Evolutionary conservation across 352 stramenopile genomes (phyloP).

Genomic region (Globisporangium okanoganense): DNA sequence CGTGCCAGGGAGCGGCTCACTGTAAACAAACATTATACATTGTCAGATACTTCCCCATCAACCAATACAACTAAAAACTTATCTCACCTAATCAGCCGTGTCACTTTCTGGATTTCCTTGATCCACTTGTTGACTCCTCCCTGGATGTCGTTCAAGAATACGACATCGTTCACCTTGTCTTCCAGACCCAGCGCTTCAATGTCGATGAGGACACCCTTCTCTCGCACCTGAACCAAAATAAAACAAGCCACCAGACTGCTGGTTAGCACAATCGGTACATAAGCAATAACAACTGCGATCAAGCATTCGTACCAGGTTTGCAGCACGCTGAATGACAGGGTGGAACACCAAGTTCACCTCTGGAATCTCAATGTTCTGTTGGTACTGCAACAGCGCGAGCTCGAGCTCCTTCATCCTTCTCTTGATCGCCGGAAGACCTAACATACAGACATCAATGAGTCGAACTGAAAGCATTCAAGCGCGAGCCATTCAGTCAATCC

Average conservation of each 20-base stretch:
- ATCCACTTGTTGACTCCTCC: conserved; percentile 93
- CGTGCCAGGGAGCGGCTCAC: conserved; percentile 81
- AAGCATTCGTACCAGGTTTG: conserved; percentile 30
- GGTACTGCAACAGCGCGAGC: conserved; percentile 91
- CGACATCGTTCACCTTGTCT: conserved; percentile 80
- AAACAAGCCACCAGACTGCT: neutral
- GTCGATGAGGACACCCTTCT: conserved; percentile 76
- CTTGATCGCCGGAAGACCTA: conserved; percentile 79
- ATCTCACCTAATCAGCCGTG: conserved; percentile 66
- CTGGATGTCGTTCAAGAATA: conserved; percentile 86
- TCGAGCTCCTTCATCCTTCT: conserved; percentile 93
- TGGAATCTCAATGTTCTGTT: conserved; percentile 94
- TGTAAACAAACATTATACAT: conserved; percentile 9
- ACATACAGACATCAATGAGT: conserved; percentile 18
- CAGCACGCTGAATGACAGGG: conserved; percentile 80
- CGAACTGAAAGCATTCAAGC: neutral
- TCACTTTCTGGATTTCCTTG: conserved; percentile 95
- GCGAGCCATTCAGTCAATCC: neutral
- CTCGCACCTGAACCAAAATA: conserved; percentile 35
- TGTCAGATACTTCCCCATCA: neutral
- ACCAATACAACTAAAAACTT: neutral
- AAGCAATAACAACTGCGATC: neutral
- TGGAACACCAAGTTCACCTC: conserved; percentile 90
- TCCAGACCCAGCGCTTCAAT: conserved; percentile 77
- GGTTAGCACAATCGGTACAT: neutral